These are phyloP conservation scores for Russula vinacea DNA, from an alignment of 768 basidiomycete species.

Conservation along the genomic window DNA sequence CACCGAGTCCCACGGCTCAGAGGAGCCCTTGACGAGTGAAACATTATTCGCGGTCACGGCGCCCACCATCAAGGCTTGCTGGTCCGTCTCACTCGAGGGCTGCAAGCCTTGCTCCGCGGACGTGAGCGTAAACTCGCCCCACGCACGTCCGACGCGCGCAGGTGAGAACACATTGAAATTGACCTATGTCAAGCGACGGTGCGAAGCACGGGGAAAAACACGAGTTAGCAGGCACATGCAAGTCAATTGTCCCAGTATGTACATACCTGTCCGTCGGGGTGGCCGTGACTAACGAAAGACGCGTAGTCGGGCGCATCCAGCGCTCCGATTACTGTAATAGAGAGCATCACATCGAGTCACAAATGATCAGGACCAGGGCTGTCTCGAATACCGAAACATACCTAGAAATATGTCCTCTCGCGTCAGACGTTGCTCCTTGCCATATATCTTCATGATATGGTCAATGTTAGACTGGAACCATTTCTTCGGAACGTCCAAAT, in stretches of 20 bases:
- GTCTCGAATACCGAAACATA: constrained; percentile 30
- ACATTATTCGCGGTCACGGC: constrained; percentile 47
- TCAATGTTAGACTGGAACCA: constrained; percentile 76
- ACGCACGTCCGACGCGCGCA: constrained; percentile 53
- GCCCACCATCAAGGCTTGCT: constrained; percentile 38
- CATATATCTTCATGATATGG: constrained; percentile 57
- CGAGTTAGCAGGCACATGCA: constrained; percentile 17
- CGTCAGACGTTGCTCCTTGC: constrained; percentile 36
- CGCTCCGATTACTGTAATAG: constrained; percentile 56
- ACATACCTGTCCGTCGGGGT: constrained; percentile 55
- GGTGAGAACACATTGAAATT: constrained; percentile 68
- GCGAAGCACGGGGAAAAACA: constrained; percentile 1
- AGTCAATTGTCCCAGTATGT: background rate
- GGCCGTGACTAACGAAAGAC: constrained; percentile 69
- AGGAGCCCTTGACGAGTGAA: constrained; percentile 40
- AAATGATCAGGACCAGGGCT: background rate
- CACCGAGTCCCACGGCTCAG: constrained; percentile 51
- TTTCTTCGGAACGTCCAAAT: constrained; percentile 57
- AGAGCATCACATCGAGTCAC: constrained; percentile 9
- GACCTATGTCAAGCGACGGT: constrained; percentile 38
- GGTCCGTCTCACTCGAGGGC: constrained; percentile 42
- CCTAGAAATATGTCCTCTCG: constrained; percentile 40
- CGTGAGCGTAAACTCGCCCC: constrained; percentile 70
- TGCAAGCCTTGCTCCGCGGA: constrained; percentile 38
- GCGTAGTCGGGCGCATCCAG: constrained; percentile 70